Conservation (phyloP, 805 yeast genomes). For the Candida andamanensis region DNA sequence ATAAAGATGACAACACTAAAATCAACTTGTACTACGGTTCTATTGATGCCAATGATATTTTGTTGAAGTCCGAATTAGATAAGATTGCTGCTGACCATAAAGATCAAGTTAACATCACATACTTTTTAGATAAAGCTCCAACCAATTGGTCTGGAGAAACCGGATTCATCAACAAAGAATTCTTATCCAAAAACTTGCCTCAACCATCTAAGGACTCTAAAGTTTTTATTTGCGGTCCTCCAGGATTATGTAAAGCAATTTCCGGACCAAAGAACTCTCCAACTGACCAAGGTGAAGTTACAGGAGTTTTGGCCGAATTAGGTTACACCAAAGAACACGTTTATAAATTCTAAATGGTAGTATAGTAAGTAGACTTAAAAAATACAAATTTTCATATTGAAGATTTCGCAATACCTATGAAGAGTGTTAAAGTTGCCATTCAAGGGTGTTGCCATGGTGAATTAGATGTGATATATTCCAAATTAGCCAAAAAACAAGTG, state of each 20-base stretch:
- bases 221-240: conserved; percentile 94
- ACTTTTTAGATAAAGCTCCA: conserved; percentile 71
- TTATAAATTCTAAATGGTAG: conserved; percentile 72
- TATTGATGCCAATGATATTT: conserved; percentile 70
- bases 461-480: conserved; percentile 51
- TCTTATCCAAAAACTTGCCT: conserved; percentile 55
- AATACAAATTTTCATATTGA: not conserved
- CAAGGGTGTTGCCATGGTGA: conserved; percentile 93
- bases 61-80: conserved; percentile 76
- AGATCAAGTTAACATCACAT: conserved; percentile 70
- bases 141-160: conserved; percentile 48
- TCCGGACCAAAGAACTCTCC: conserved; percentile 86
- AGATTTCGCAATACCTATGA: conserved; percentile 3
- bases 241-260: conserved; percentile 79
- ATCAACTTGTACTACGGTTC: conserved; percentile 79
- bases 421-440: conserved; percentile 48
- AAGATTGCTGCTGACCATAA: conserved; percentile 59
- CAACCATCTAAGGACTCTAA: conserved; percentile 52
- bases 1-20: conserved; percentile 87
- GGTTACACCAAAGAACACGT: conserved; percentile 86
- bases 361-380: not conserved
- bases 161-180: conserved; percentile 80
- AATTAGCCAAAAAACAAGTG: conserved; percentile 12
- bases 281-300: conserved; percentile 89
- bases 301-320: conserved; percentile 81